These are phyloP conservation scores for Pseudohyphozyma bogoriensis DNA, from an alignment of 768 basidiomycete genomes.

Conservation along the genomic window DNA sequence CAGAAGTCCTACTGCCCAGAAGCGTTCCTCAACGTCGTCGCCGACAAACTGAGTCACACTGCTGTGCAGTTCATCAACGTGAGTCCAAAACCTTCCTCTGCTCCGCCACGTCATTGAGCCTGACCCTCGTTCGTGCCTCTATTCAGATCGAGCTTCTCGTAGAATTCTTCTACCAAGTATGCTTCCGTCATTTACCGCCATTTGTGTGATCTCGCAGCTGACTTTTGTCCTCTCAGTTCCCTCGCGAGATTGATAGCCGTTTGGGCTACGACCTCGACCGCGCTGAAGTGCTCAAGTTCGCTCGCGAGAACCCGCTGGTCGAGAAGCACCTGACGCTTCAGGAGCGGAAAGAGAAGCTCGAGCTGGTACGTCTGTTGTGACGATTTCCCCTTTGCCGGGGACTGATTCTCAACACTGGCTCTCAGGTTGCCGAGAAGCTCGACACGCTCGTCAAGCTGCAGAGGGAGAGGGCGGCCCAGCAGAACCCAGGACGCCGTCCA, in stretches of 20 bases:
- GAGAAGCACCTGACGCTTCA: conserved; percentile 82
- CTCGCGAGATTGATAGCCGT: conserved; percentile 90
- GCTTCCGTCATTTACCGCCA: conserved; percentile 22
- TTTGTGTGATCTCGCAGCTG: neutral
- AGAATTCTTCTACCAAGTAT: conserved; percentile 95
- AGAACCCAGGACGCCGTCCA: conserved; percentile 4
- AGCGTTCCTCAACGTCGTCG: conserved; percentile 89
- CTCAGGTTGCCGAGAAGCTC: conserved; percentile 85
- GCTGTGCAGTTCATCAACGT: conserved; percentile 93
- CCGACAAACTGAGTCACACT: conserved; percentile 90
- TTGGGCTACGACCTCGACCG: conserved; percentile 88
- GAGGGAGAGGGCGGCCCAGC: conserved; percentile 46
- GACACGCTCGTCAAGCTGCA: conserved; percentile 83
- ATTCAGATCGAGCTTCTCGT: conserved; percentile 74
- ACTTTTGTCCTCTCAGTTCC: conserved; percentile 54
- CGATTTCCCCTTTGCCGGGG: neutral
- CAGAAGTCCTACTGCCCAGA: conserved; percentile 89
- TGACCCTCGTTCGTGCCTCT: neutral
- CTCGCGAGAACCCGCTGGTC: conserved; percentile 87
- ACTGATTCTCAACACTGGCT: neutral
- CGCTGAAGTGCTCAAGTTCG: conserved; percentile 78
- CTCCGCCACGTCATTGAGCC: neutral
- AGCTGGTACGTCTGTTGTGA: conserved; percentile 37
- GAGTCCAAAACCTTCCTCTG: neutral
- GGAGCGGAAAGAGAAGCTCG: conserved; percentile 92